Conservation (phyloP, 352 stramenopile species). For the Aphanomyces cochlioides region DNA sequence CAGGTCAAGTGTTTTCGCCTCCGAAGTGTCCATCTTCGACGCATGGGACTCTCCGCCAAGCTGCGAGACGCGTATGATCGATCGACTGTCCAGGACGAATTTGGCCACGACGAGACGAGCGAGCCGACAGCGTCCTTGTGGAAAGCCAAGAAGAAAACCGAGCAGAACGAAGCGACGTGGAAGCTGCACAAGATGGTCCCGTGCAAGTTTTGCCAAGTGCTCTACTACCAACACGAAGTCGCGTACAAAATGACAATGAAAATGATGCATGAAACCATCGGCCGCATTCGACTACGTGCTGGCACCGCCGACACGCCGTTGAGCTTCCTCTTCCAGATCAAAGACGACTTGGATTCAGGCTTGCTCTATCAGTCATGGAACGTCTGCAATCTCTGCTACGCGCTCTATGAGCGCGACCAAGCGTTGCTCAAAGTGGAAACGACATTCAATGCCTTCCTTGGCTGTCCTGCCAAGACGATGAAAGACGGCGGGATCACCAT, state of each 20-base stretch:
- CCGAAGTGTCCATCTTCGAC: conserved; percentile 29
- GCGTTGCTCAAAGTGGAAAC: conserved; percentile 64
- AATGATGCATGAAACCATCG: conserved; percentile 82
- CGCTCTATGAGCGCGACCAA: conserved; percentile 80
- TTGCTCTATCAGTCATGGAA: conserved; percentile 72
- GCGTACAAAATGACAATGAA: conserved; percentile 86
- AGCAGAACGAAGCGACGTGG: conserved; percentile 11
- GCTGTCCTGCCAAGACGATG: conserved; percentile 40
- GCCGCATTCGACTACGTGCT: conserved; percentile 55
- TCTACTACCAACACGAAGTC: conserved; percentile 68
- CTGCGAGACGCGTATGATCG: conserved; percentile 32
- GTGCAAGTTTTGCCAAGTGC: conserved; percentile 75
- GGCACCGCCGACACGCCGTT: not conserved
- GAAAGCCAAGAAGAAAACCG: conserved; percentile 1
- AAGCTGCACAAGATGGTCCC: conserved; percentile 67
- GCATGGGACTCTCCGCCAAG: conserved; percentile 5
- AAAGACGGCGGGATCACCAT: conserved; percentile 45
- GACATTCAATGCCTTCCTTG: conserved; percentile 54
- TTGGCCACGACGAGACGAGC: conserved; percentile 40
- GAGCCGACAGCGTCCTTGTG: conserved; percentile 36
- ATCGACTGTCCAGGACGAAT: conserved; percentile 59
- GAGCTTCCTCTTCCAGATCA: conserved; percentile 11
- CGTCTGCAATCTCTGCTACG: conserved; percentile 80
- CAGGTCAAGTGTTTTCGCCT: conserved; percentile 78
- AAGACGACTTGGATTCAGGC: conserved; percentile 20